A percentile compares a stretch with the other conserved stretches of the same genome.
phyloP scores from a whole-genome alignment of 1,139 yeast species.

The Candida sanyaensis region DNA sequence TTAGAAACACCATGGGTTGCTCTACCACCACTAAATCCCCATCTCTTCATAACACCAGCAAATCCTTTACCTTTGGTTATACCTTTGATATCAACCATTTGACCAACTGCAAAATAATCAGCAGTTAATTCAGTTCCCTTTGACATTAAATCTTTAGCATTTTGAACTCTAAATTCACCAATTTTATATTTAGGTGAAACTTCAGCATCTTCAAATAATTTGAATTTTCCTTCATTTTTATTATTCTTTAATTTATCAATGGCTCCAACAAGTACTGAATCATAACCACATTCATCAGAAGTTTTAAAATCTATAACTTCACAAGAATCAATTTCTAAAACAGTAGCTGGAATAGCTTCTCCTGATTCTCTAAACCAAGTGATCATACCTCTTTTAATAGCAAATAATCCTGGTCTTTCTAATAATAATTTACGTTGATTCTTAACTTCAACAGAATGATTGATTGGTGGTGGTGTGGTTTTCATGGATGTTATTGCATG shows the following conservation, averaged over 20 bases:
- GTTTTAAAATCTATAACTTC: conserved; percentile 83
- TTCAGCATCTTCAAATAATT: conserved; percentile 77
- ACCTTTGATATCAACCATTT: conserved; percentile 77
- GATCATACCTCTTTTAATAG: conserved; percentile 87
- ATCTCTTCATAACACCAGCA: conserved; percentile 98
- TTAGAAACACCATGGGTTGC: conserved; percentile 97
- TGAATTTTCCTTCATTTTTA: conserved; percentile 56
- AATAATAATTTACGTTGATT: conserved; percentile 69
- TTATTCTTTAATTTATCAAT: conserved; percentile 70
- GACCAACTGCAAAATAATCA: conserved; percentile 82
- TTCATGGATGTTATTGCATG: conserved; percentile 52
- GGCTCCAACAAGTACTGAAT: conserved; percentile 87
- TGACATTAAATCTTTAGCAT: conserved; percentile 65
- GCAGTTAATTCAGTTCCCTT: conserved; percentile 81
- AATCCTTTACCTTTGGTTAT: conserved; percentile 94
- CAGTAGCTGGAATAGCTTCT: conserved; percentile 75
- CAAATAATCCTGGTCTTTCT: conserved; percentile 79
- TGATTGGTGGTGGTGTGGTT: conserved; percentile 43
- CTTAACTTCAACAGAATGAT: conserved; percentile 59
- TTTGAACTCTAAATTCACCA: conserved; percentile 77
- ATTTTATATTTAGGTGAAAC: conserved; percentile 82
- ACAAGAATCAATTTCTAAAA: conserved; percentile 81
- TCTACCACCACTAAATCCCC: conserved; percentile 85
- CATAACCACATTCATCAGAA: conserved; percentile 69
- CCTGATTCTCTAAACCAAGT: conserved; percentile 76